Evolutionary conservation across 768 basidiomycete genomes (phyloP), one percentile per base, ranked within the genome.

Genomic region (Rhizopogon sp.): DNA sequence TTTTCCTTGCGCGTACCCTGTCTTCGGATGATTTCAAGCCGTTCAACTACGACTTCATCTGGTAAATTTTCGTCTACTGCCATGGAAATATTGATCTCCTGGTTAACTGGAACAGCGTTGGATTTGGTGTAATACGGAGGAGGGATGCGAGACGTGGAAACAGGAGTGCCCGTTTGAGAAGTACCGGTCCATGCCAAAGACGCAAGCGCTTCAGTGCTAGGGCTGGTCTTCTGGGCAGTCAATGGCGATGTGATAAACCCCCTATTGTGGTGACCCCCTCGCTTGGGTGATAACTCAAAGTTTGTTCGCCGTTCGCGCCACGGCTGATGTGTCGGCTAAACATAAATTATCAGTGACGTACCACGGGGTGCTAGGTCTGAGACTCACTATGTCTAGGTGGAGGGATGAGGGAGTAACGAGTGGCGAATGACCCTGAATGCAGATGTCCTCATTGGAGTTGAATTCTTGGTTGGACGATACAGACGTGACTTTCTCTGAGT

Each of bases 61-160:
- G 79, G 72, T 47, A 81, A 69, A 16, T 66, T 74, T 28, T 80
- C 75, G 46, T 74, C 79, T 56, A 82, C 75, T 14, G 76, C 79
- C 63, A 75, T 77, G 1, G 77, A 77, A 45, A 81, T 64, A 50
- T 52, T 50, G 29, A 68, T n/a, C 20, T 50, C 43, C 2, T 70
- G 1, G 72, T 77, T 74, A 72, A 75, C 9, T 69, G 66, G 39
- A 70, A 57, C 20, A 17, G 43, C 10, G 16, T 11, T 39, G 40
- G 43, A 33, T 25, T 11, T 53, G 49, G 50, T 57, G 56, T 4
- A 57, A 39, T 14, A 50, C 28, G 43, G 37, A 55, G 43, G 37
- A 55, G 17, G 31, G 14, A 31, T n/a, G 28, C 6, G 44, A 40
- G 20, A 25, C 9, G 57, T 14, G 43, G 52, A 20, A 9, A 40